Percentiles rank a stretch among this genome's conserved stretches.
phyloP scores from a whole-genome alignment of 306 rosid species.

The Carpinus viminea region DNA sequence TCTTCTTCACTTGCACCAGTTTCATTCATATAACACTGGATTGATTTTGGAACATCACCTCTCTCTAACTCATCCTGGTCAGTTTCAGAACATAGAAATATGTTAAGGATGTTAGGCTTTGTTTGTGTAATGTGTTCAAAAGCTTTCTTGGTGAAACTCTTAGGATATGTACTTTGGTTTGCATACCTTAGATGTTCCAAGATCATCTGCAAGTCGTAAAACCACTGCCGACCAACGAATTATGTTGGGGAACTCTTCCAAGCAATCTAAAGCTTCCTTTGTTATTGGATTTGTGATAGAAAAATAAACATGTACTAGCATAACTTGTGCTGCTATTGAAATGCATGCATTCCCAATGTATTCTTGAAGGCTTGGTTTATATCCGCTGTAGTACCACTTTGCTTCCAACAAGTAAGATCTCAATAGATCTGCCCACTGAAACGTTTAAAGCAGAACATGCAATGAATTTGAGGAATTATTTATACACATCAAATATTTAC shows the following conservation, averaged over 20 bases:
- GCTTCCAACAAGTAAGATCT: conserved; percentile 16
- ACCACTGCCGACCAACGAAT: neutral
- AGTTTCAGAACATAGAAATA: neutral
- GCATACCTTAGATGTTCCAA: conserved; percentile 11
- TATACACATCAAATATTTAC: neutral
- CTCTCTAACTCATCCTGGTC: conserved; percentile 16
- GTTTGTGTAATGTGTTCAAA: neutral
- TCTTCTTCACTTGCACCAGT: conserved; percentile 10
- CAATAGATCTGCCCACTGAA: neutral
- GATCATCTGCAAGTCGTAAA: conserved; percentile 27
- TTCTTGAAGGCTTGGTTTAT: conserved; percentile 19
- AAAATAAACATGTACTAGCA: conserved; percentile 2
- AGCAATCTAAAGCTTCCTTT: neutral
- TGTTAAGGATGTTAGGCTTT: neutral
- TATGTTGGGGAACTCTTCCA: neutral
- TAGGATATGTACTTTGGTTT: neutral
- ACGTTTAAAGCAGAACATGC: neutral
- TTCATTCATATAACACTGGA: conserved; percentile 35
- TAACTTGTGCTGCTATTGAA: conserved; percentile 12
- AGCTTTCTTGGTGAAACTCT: neutral
- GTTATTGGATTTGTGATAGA: neutral
- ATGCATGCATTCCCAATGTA: conserved; percentile 25
- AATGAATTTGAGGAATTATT: neutral
- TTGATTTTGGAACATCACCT: conserved; percentile 18
- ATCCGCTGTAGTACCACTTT: conserved; percentile 9